Evolutionary conservation across 2,329 filamentous ascomycete genomes (phyloP), one percentile per base, ranked within the genome.

Genomic region (Amauroascus niger): DNA sequence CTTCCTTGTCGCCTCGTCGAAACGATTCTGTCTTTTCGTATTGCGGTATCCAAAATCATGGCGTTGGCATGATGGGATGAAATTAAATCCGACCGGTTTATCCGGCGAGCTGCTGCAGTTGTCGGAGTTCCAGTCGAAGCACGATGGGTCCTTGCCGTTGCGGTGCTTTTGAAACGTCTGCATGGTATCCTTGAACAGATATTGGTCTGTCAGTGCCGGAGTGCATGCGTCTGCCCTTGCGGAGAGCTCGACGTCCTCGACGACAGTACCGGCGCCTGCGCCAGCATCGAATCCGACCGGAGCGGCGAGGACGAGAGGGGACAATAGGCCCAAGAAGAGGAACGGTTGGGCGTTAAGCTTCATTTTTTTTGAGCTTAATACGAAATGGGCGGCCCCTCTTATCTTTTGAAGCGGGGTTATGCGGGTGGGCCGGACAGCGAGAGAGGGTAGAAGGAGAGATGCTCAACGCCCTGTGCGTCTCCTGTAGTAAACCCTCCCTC

Each of bases 21-120:
- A 78, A 1, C 78, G 72, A 1, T 51, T 64, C 60, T 80, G 77
- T 1, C 50, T 54, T 49, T 76, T 75, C 62, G 73, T 80, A 65
- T 81, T 81, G 16, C 71, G 66, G 62, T 78, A 78, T 1, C 77
- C 77, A 62, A 81, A 81, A 60, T 81, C 79, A 56, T 81, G 78
- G 6, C 79, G 75, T 55, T 76, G 64, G 67, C 77, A 79, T 11
- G 69, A 72, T 0, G 68, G 46, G 20, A 60, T 41, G 57, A 70
- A 70, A 45, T 69, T 52, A 52, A 65, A 69, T 5, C 67, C 67
- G 16, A 33, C 24, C 1, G 65, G 67, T 8, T 63, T 60, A 24
- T 71, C 67, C 0, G 65, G 65, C 6, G 65, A 66, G 2, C 22
- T 47, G 6, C 61, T 63, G 59, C 70, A 72, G 20, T 67, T 67